Conservation (phyloP, 495 filamentous ascomycete species). For the Clavariopsis aquatica region DNA sequence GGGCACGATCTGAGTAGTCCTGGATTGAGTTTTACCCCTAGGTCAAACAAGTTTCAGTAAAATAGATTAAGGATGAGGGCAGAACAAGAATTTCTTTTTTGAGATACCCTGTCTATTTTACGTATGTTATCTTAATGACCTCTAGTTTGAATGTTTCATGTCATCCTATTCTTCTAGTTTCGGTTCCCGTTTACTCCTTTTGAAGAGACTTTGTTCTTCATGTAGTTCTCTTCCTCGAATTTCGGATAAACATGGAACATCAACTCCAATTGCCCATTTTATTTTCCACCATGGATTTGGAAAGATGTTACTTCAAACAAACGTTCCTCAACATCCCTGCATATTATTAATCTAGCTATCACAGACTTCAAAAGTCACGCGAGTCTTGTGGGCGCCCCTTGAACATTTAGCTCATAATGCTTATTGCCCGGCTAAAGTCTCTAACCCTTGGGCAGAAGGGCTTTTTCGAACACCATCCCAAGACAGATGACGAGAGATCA, state of each 20-base stretch:
- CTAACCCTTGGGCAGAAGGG: not conserved
- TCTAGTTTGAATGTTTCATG: not conserved
- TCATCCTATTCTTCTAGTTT: not conserved
- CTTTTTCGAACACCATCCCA: conserved; percentile 13
- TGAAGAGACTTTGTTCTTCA: not conserved
- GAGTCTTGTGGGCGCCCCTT: not conserved
- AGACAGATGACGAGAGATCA: not conserved
- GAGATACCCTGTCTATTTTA: not conserved
- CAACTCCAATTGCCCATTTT: not conserved
- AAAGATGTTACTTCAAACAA: not conserved
- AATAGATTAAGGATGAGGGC: not conserved
- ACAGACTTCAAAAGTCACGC: conserved; percentile 8
- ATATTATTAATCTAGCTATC: conserved; percentile 3
- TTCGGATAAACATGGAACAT: not conserved
- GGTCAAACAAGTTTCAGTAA: not conserved
- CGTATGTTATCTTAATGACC: not conserved
- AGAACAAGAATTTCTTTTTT: not conserved
- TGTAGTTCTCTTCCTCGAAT: not conserved
- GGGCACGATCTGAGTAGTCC: not conserved
- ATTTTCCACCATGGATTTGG: not conserved
- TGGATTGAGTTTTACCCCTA: not conserved
- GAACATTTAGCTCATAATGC: conserved; percentile 1
- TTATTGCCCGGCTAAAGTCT: conserved; percentile 25
- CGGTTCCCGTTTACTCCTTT: too few relatives aligned
- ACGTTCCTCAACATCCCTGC: not conserved